Evolutionary conservation across 305 asterid species (phyloP).

Genomic region (Andrographis paniculata): DNA sequence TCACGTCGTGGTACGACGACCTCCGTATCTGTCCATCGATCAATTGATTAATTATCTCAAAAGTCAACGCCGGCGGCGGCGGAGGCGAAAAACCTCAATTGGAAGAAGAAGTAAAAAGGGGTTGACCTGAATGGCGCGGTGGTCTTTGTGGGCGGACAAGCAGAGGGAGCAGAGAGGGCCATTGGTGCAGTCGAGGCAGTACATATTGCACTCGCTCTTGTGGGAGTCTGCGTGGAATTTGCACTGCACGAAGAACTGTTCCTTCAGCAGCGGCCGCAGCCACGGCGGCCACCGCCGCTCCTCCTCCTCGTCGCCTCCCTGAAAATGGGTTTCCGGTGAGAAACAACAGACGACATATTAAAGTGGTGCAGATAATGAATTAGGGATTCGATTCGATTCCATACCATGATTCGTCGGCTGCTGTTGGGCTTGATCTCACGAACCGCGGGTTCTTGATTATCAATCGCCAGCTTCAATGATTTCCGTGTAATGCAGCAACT

Average conservation of each 20-base stretch:
- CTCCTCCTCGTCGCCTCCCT: slow-evolving; percentile 57
- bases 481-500: background rate
- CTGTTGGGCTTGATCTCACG: slow-evolving; percentile 64
- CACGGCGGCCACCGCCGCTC: slow-evolving; percentile 52
- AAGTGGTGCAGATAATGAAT: too few species aligned
- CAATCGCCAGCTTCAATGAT: slow-evolving; percentile 66
- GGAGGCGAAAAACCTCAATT: background rate
- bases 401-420: slow-evolving; percentile 73
- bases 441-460: slow-evolving; percentile 48
- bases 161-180: slow-evolving; percentile 53
- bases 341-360: too few species aligned
- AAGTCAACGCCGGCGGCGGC: too few species aligned
- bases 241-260: slow-evolving; percentile 47
- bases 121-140: slow-evolving; percentile 46
- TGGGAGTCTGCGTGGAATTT: slow-evolving; percentile 45
- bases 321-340: too few species aligned
- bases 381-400: too few species aligned
- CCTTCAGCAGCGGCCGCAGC: slow-evolving; percentile 42
- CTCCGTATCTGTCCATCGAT: slow-evolving; percentile 67
- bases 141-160: slow-evolving; percentile 39
- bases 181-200: slow-evolving; percentile 49
- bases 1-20: slow-evolving; percentile 72
- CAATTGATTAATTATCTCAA: too few species aligned
- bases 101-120: background rate
- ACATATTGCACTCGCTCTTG: slow-evolving; percentile 67